Evolutionary conservation across 129 eudicot genomes (phyloP), one percentile per base, ranked within the genome.

Genomic region (Cynara cardunculus): DNA sequence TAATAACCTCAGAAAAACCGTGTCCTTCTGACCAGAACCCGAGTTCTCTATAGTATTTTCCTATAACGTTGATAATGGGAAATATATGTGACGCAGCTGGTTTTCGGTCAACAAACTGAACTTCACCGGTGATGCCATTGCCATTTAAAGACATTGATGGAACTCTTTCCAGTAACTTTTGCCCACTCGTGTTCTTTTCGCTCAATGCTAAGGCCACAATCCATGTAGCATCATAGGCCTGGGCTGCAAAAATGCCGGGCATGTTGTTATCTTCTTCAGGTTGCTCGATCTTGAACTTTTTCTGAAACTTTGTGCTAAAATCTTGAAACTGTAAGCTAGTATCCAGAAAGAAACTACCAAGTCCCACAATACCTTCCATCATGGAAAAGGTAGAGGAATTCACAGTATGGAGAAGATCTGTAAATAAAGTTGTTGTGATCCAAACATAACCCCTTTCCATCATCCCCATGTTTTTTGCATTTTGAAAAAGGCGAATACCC

Each of bases 291-390:
- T 75, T 72, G 27, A 89, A 85, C 53, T 66, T 83, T 30, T 13
- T 44, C 7, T 27, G 78, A 67, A 89, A 91, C 39, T 78, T 88
- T 9, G 2, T 69, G 25, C 28, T 46, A 39, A 91, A 88, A 72
- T 88, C 83, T 16, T 66, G 41, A 76, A 81, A 79, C 11, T 5
- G 22, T 65, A 68, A 64, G 26, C 19, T 44, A 0, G 74, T 70
- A 19, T 87, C 76, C 0, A 37, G 73, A 69, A 84, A 79, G 61
- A 79, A 86, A 30, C 86, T 86, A 79, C 85, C 83, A 16, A 91
- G 75, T 49, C 93, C 97, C 19, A 89, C 11, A 1, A 91, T 83
- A 1, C 97, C 97, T 71, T 91, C 91, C 93, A 91, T 89, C 21
- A 77, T 76, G 21, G 74, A 62, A 69, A 87, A 82, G 6, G 80